Conservation (phyloP, 345 rosid genomes). For the Lumnitzera racemosa region DNA sequence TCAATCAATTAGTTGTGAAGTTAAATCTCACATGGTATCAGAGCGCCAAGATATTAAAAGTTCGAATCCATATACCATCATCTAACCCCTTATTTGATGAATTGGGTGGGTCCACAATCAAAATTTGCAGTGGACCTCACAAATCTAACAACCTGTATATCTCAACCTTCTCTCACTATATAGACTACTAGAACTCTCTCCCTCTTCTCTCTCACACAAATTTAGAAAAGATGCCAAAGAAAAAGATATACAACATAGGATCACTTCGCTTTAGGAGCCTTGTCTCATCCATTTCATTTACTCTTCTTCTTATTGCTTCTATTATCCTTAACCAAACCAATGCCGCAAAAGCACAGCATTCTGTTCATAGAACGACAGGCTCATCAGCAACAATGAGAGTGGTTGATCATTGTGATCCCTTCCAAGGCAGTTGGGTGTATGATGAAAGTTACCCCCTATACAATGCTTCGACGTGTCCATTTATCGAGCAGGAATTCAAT, state of each 20-base stretch:
- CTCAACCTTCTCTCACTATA: background rate
- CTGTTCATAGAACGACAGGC: background rate
- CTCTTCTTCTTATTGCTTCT: slow-evolving; percentile 2
- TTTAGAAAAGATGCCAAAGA: background rate
- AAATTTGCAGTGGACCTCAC: too few relatives aligned
- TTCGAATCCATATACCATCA: too few relatives aligned
- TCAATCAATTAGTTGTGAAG: too few relatives aligned
- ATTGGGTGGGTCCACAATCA: too few relatives aligned
- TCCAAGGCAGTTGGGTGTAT: slow-evolving; percentile 43
- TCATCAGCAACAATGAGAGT: background rate
- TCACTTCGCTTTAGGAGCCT: slow-evolving; percentile 2
- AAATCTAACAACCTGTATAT: too few relatives aligned
- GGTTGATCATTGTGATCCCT: slow-evolving; percentile 19
- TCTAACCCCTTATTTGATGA: too few relatives aligned
- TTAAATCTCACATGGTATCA: too few relatives aligned
- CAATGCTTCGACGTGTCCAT: slow-evolving; percentile 31
- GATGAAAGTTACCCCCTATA: slow-evolving; percentile 27
- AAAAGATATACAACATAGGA: slow-evolving; percentile 10
- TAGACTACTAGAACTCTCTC: background rate
- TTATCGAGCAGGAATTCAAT: slow-evolving; percentile 40
- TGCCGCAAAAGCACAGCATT: background rate
- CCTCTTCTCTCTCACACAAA: slow-evolving; percentile 1
- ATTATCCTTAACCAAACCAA: slow-evolving; percentile 1
- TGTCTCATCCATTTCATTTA: background rate
- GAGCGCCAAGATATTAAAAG: too few relatives aligned